Conservation (phyloP, 1,139 yeast species). For the Kodamaea derodonti region DNA sequence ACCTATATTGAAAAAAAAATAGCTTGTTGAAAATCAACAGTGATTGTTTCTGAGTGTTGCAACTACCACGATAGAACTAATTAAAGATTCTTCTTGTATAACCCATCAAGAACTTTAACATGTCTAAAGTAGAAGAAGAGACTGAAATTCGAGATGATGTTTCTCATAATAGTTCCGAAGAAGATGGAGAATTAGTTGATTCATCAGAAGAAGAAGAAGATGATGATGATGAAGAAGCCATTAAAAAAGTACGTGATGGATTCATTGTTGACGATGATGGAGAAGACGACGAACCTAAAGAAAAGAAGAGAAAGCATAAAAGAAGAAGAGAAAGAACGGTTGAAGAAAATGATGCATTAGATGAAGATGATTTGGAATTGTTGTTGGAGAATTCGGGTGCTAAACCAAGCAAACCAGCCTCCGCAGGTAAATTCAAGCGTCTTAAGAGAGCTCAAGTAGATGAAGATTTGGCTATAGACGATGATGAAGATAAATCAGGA, state of each 20-base stretch:
- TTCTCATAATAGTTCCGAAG: constrained; percentile 28
- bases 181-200: constrained; percentile 51
- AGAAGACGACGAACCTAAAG: constrained; percentile 45
- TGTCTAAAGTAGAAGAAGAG: constrained; percentile 25
- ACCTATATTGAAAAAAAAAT: too few species aligned
- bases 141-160: constrained; percentile 34
- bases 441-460: constrained; percentile 65
- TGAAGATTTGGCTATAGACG: constrained; percentile 17
- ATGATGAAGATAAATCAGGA: constrained; percentile 9
- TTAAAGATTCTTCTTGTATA: too few species aligned
- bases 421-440: constrained; percentile 62
- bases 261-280: constrained; percentile 93
- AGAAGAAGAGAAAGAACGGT: constrained; percentile 31
- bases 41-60: too few species aligned
- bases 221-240: constrained; percentile 75
- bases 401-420: constrained; percentile 28
- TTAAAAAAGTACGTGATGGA: constrained; percentile 77
- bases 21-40: too few species aligned
- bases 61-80: too few species aligned
- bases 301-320: constrained; percentile 36
- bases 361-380: constrained; percentile 92
- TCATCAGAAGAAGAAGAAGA: constrained; percentile 76
- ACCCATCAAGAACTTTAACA: too few species aligned
- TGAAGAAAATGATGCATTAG: constrained; percentile 66
- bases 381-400: constrained; percentile 88